Conservation (phyloP, 805 yeast species). For the Wickerhamomyces chambardii region DNA sequence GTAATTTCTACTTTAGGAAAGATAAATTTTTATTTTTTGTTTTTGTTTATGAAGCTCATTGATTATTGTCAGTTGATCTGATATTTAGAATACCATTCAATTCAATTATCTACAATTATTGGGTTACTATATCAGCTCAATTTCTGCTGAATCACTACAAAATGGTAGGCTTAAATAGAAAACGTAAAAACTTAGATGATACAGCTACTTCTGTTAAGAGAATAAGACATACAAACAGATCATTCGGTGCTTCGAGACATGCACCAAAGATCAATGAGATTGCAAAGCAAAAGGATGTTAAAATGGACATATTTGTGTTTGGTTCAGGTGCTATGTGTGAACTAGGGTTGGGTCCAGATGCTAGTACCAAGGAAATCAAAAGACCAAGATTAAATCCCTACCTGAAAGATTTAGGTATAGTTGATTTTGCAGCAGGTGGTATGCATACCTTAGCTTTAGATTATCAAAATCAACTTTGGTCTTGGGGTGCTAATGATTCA, state of each 20-base stretch:
- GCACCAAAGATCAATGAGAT: slow-evolving; percentile 18
- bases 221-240: slow-evolving; percentile 18
- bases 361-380: slow-evolving; percentile 86
- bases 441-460: slow-evolving; percentile 89
- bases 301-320: slow-evolving; percentile 81
- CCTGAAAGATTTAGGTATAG: slow-evolving; percentile 63
- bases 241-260: slow-evolving; percentile 16
- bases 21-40: too few relatives aligned
- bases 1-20: too few relatives aligned
- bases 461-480: slow-evolving; percentile 73
- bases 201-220: slow-evolving; percentile 9
- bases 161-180: slow-evolving; percentile 18
- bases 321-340: slow-evolving; percentile 98
- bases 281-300: slow-evolving; percentile 11
- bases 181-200: slow-evolving; percentile 13
- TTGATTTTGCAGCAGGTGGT: slow-evolving; percentile 91
- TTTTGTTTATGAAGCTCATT: too few relatives aligned
- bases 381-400: slow-evolving; percentile 89
- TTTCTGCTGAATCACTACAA: too few relatives aligned
- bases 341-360: slow-evolving; percentile 93
- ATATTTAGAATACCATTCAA: too few relatives aligned
- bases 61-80: too few relatives aligned
- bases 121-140: too few relatives aligned
- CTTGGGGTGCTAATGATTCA: slow-evolving; percentile 97
- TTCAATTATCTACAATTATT: too few relatives aligned